phyloP scores from a whole-genome alignment of 2,329 filamentous ascomycete species.

The Clarireedia homoeocarpa region DNA sequence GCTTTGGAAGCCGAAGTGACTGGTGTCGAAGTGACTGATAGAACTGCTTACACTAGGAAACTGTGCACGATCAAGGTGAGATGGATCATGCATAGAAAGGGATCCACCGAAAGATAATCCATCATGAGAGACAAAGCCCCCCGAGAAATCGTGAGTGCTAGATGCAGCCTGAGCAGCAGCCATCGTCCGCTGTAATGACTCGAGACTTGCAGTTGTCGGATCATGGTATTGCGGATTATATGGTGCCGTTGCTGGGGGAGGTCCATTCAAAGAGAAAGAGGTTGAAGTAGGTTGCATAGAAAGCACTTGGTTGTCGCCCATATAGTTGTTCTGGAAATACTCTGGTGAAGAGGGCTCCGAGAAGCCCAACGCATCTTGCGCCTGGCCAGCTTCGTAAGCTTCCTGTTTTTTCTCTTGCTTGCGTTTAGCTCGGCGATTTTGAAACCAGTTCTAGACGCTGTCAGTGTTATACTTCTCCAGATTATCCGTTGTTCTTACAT shows the following conservation, averaged over 20 bases:
- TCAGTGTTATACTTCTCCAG: not conserved
- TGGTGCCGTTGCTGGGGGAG: slow-evolving; percentile 20
- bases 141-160: slow-evolving; percentile 17
- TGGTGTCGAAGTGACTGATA: not conserved
- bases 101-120: slow-evolving; percentile 15
- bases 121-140: slow-evolving; percentile 11
- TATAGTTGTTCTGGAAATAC: slow-evolving; percentile 17
- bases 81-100: slow-evolving; percentile 11
- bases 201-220: slow-evolving; percentile 21
- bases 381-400: slow-evolving; percentile 39
- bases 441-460: slow-evolving; percentile 54
- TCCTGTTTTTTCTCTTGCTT: slow-evolving; percentile 51
- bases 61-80: slow-evolving; percentile 19
- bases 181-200: slow-evolving; percentile 25
- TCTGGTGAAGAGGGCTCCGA: slow-evolving; percentile 26
- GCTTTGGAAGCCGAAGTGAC: not conserved
- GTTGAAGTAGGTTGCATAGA: slow-evolving; percentile 13
- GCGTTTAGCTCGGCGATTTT: slow-evolving; percentile 49
- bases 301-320: slow-evolving; percentile 12
- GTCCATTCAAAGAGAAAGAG: slow-evolving; percentile 13
- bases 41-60: slow-evolving; percentile 17
- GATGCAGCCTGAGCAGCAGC: slow-evolving; percentile 17
- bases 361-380: slow-evolving; percentile 19
- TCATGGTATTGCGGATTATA: slow-evolving; percentile 26
- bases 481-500: slow-evolving; percentile 36